Conservation (phyloP, 2,329 filamentous ascomycete species). For the Claviceps humidiphila region DNA sequence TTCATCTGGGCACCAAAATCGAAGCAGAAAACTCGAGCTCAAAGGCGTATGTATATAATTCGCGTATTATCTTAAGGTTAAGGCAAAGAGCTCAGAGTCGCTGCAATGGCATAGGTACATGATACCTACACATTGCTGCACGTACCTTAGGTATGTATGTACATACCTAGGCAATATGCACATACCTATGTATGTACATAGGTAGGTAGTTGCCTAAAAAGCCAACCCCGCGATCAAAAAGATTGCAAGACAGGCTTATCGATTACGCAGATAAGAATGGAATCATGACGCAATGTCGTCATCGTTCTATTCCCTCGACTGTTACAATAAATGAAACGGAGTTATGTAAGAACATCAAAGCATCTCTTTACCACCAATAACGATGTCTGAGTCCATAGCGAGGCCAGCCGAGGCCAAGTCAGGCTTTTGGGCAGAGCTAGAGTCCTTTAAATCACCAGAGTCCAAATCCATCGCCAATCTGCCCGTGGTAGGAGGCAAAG, state of each 20-base stretch:
- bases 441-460: constrained; percentile 27
- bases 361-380: not conserved
- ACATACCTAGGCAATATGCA: not conserved
- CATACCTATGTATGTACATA: not conserved
- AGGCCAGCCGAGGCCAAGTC: constrained; percentile 5
- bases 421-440: constrained; percentile 24
- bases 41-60: too few relatives aligned
- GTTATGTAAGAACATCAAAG: too few relatives aligned
- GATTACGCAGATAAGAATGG: not conserved
- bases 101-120: too few relatives aligned
- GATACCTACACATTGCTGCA: too few relatives aligned
- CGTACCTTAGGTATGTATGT: too few relatives aligned
- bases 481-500: constrained; percentile 40
- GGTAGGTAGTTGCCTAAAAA: not conserved
- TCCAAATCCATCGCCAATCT: constrained; percentile 29
- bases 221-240: not conserved
- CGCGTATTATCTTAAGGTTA: too few relatives aligned
- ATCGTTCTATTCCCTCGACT: not conserved
- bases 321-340: not conserved
- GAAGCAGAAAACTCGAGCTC: not conserved
- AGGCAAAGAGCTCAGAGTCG: too few relatives aligned
- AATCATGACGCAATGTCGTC: not conserved
- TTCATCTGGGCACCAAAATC: not conserved
- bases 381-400: constrained; percentile 3
- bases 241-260: not conserved